These are phyloP conservation scores for Malus sylvestris DNA, from an alignment of 306 rosid species.

Conservation along the genomic window DNA sequence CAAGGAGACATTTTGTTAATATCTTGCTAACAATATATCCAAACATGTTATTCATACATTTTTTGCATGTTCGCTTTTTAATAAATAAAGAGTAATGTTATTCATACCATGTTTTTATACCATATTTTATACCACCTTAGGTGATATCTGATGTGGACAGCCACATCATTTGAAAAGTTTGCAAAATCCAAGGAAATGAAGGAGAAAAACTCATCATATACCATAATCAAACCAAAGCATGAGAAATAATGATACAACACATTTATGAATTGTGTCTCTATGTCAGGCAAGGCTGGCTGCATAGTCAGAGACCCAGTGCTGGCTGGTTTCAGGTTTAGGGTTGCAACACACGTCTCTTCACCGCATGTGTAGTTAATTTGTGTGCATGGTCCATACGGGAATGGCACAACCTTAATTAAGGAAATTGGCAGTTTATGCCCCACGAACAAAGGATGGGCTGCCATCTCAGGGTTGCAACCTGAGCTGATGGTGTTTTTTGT, in stretches of 20 bases:
- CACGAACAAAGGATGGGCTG: conserved; percentile 14
- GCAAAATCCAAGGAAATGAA: no score
- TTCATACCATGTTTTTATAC: no score
- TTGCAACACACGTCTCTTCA: background rate
- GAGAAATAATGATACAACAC: background rate
- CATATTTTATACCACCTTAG: no score
- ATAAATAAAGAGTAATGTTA: no score
- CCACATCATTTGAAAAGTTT: no score
- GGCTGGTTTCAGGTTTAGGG: background rate
- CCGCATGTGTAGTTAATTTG: background rate
- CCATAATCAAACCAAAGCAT: background rate
- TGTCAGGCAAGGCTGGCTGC: background rate
- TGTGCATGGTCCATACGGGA: background rate
- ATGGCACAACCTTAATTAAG: background rate
- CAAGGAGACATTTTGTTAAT: no score
- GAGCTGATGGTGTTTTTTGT: conserved; percentile 15
- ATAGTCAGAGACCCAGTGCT: background rate
- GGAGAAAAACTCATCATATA: no score
- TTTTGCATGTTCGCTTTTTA: background rate
- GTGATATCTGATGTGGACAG: no score
- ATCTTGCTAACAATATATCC: background rate
- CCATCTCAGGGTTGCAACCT: conserved; percentile 44
- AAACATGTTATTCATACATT: background rate
- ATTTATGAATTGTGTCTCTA: background rate
- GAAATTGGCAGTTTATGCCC: conserved; percentile 8